Evolutionary conservation across 805 yeast species (phyloP), one percentile per base, ranked within the genome.

Genomic region (Myxozyma nipponensis): DNA sequence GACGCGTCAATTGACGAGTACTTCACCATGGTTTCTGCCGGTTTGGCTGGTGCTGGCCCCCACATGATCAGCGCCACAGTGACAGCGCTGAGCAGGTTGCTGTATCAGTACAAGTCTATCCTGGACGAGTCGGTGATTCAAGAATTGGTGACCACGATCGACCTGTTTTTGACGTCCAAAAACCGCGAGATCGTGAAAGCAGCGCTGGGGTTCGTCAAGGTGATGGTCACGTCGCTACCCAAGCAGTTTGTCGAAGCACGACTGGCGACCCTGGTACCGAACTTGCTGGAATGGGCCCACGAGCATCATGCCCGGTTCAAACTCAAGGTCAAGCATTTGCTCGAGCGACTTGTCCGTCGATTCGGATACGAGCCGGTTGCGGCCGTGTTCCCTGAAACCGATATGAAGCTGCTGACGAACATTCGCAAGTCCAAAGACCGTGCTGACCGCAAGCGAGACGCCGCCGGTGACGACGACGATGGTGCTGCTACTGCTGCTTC

Each of bases 41-140:
- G 98, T 72, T 74, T 95, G 59, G 96, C 93, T 34, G 96, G 96
- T 50, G 83, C 85, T 58, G 78, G 93, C 26, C 91, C 95, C 32
- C 95, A 91, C 71, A 91, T 91, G 96, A 86, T 93, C 28, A 86
- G 96, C 63, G 97, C 98, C n/a, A 82, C 91, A 1, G 82, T 93
- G 61, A 89, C 96, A 4, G 95, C 96, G 0, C 73, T 91, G 47
- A 83, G 95, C 40, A 83, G 96, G 64, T 71, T 91, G 40, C 75
- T 93, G 36, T 91, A 82, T 68, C 97, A 93, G 69, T 95, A 57
- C 46, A 56, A 54, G 39, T 15, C 78, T 47, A 71, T 73, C 34
- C 73, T 93, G 54, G 78, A 81, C 10, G 61, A 71, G 23, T 83
- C 79, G 13, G 72, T 82, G 45, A 70, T 88, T 39, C 65, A 78